A percentile compares a stretch with the other conserved stretches of the same genome.
phyloP scores from a whole-genome alignment of 805 yeast genomes.

The Ogataea thermomethanolica region DNA sequence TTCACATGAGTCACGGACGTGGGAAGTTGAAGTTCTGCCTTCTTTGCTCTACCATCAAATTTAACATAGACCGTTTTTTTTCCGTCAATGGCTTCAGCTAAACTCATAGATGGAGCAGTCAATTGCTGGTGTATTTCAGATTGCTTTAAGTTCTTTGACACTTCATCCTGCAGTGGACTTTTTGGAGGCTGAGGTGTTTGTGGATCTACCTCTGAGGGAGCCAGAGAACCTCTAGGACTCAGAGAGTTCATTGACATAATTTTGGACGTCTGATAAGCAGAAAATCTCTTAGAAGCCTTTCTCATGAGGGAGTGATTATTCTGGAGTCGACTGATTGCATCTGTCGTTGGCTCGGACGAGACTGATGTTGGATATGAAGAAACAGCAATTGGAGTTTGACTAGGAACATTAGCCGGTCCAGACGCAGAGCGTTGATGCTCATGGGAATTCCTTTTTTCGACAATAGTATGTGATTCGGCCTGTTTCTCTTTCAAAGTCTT shows the following conservation, averaged over 20 bases:
- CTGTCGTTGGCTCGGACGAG: slow-evolving; percentile 29
- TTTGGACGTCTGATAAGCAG: slow-evolving; percentile 70
- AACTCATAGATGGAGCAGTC: slow-evolving; percentile 11
- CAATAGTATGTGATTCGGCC: slow-evolving; percentile 32
- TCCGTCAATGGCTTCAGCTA: slow-evolving; percentile 4
- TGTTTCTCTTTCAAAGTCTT: slow-evolving; percentile 82
- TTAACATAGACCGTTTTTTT: slow-evolving; percentile 42
- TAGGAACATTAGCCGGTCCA: slow-evolving; percentile 22
- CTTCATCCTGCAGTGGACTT: slow-evolving; percentile 27
- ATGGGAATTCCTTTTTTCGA: slow-evolving; percentile 15
- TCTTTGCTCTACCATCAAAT: slow-evolving; percentile 52
- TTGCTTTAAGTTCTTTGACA: slow-evolving; percentile 23
- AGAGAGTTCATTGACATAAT: slow-evolving; percentile 28
- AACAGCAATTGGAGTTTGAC: background rate
- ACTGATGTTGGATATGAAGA: slow-evolving; percentile 2
- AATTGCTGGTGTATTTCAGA: slow-evolving; percentile 25
- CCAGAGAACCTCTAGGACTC: slow-evolving; percentile 16
- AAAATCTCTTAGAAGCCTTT: slow-evolving; percentile 88
- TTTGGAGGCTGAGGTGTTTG: slow-evolving; percentile 15
- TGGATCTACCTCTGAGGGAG: slow-evolving; percentile 7
- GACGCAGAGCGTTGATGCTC: slow-evolving; percentile 24
- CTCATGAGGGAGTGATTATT: slow-evolving; percentile 81
- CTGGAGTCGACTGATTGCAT: slow-evolving; percentile 75
- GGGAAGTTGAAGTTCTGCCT: slow-evolving; percentile 43
- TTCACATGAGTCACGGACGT: slow-evolving; percentile 53